Percentiles rank a stretch among this genome's conserved stretches.
Evolutionary conservation across 257 asterid species (phyloP).

Genomic region (Jasminum sambac): DNA sequence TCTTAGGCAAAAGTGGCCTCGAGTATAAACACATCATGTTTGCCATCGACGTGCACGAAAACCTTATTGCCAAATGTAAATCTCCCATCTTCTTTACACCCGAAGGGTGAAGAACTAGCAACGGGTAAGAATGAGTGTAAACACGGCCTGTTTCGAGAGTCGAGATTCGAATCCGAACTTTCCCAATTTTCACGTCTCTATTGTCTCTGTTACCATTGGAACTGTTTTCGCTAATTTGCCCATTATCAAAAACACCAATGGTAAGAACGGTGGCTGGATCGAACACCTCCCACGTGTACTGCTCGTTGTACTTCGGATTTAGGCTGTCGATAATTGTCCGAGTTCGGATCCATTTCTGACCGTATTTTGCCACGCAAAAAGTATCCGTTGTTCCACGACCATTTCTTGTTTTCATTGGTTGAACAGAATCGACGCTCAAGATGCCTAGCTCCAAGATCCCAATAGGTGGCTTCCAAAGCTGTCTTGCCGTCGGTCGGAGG

Average conservation of each 20-base stretch:
- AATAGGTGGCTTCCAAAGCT: conserved; percentile 86
- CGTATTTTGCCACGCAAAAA: conserved; percentile 84
- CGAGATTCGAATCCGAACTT: conserved; percentile 79
- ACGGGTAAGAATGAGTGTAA: conserved; percentile 79
- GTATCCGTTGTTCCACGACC: conserved; percentile 75
- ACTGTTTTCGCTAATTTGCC: conserved; percentile 44
- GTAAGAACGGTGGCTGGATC: conserved; percentile 94
- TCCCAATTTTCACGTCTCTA: conserved; percentile 67
- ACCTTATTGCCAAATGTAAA: conserved; percentile 83
- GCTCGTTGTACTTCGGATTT: conserved; percentile 91
- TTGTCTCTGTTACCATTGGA: conserved; percentile 54
- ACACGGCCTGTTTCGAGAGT: conserved; percentile 82
- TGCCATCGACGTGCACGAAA: conserved; percentile 65
- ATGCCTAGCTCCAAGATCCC: conserved; percentile 80
- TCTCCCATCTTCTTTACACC: conserved; percentile 98
- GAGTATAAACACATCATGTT: conserved; percentile 71
- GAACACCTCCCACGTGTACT: conserved; percentile 91
- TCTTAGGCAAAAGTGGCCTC: conserved; percentile 75
- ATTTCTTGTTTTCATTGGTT: conserved; percentile 74
- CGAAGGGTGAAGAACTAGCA: conserved; percentile 73
- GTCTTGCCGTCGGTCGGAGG: conserved; percentile 81
- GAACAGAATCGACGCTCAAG: conserved; percentile 61
- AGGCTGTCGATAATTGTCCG: conserved; percentile 75
- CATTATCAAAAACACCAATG: conserved; percentile 79
- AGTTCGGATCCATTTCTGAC: conserved; percentile 89